A percentile compares a stretch with the other conserved stretches of the same genome.
These are phyloP conservation scores for Magnaporthiopsis incrustans DNA, from an alignment of 2,329 filamentous ascomycete genomes.

Conservation along the genomic window DNA sequence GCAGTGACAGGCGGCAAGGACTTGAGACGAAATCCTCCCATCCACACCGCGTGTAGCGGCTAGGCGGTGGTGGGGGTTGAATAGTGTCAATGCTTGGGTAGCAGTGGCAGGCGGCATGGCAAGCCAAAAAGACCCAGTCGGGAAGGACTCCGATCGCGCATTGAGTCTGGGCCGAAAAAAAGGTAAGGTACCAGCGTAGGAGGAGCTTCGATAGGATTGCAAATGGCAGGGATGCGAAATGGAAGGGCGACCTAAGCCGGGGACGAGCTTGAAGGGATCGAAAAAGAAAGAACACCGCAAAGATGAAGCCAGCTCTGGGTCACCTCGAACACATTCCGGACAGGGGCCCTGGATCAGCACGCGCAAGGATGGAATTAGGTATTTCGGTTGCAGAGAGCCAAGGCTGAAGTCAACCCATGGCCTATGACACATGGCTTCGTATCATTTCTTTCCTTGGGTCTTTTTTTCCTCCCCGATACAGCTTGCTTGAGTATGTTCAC, in stretches of 20 bases:
- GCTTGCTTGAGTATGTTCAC: background rate
- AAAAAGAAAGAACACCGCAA: background rate
- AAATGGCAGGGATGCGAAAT: background rate
- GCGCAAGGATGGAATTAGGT: background rate
- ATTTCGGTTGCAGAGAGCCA: background rate
- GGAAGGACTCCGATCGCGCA: background rate
- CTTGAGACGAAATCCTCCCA: constrained; percentile 5
- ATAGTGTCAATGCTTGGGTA: background rate
- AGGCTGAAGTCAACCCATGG: background rate
- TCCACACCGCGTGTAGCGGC: background rate
- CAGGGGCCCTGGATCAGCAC: background rate
- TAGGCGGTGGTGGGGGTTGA: background rate
- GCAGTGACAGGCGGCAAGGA: constrained; percentile 6
- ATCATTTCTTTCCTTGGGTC: background rate
- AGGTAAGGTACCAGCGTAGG: background rate
- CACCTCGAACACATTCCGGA: background rate
- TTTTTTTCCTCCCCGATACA: background rate
- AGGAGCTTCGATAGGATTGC: background rate
- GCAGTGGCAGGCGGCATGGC: too few species aligned
- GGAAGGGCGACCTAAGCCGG: background rate
- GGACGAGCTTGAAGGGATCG: too few species aligned
- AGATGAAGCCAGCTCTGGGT: background rate
- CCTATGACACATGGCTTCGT: background rate
- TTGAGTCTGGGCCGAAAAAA: background rate
- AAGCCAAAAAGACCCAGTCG: background rate